Evolutionary conservation across 768 basidiomycete genomes (phyloP).

Genomic region (Macrolepiota dolichaula): DNA sequence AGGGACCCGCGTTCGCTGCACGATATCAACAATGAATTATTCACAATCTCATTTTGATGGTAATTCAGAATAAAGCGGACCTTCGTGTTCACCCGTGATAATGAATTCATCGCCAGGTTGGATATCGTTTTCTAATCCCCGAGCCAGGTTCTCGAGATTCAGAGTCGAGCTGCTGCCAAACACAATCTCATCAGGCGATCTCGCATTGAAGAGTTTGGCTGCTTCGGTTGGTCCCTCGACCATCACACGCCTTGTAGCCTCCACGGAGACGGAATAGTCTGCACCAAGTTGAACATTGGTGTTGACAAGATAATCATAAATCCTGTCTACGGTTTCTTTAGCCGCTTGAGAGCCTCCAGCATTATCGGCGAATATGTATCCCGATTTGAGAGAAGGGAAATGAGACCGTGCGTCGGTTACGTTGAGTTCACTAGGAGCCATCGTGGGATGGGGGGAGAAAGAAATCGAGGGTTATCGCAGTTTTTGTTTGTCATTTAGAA

Average conservation of each 20-base stretch:
- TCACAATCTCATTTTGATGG: background rate
- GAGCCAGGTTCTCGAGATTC: conserved; percentile 66
- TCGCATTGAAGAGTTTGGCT: conserved; percentile 61
- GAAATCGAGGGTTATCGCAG: background rate
- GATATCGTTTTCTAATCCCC: conserved; percentile 55
- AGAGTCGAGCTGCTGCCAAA: conserved; percentile 67
- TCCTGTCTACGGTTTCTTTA: conserved; percentile 49
- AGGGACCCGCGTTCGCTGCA: conserved; percentile 69
- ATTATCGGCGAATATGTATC: conserved; percentile 71
- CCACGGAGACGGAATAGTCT: conserved; percentile 56
- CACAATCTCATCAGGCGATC: conserved; percentile 58
- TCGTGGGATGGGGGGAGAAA: background rate
- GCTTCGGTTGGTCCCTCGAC: conserved; percentile 48
- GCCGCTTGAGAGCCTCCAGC: conserved; percentile 72
- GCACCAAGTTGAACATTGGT: conserved; percentile 76
- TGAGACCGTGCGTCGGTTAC: conserved; percentile 49
- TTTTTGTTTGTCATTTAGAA: background rate
- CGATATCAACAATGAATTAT: background rate
- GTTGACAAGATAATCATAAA: conserved; percentile 66
- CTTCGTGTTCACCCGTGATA: conserved; percentile 78
- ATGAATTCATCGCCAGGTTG: conserved; percentile 69
- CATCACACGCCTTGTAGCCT: conserved; percentile 47
- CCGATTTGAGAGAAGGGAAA: conserved; percentile 59
- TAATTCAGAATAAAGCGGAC: conserved; percentile 32
- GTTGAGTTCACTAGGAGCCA: conserved; percentile 33